Percentiles rank a stretch among this genome's conserved stretches.
phyloP scores from a whole-genome alignment of 768 basidiomycete species.

The Porpolomopsis calyptriformis region DNA sequence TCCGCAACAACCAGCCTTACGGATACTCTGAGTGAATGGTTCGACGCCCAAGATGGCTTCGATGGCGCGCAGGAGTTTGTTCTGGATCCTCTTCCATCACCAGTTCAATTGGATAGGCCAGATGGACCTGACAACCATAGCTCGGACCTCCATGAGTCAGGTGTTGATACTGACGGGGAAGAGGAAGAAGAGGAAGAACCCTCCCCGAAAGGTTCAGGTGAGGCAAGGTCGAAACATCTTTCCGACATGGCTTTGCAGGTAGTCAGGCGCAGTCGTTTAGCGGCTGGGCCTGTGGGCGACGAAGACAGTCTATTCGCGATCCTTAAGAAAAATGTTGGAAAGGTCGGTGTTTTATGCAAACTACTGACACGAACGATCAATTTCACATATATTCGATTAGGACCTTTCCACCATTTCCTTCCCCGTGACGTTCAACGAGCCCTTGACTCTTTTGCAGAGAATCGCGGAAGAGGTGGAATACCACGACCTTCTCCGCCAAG shows the following conservation, averaged over 20 bases:
- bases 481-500: constrained; percentile 54
- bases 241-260: constrained; percentile 19
- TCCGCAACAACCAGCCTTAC: constrained; percentile 40
- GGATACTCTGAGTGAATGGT: constrained; percentile 59
- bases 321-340: constrained; percentile 82
- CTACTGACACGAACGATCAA: constrained; percentile 1
- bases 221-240: constrained; percentile 8
- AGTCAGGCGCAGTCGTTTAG: constrained; percentile 45
- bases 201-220: constrained; percentile 1
- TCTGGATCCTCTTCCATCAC: constrained; percentile 35
- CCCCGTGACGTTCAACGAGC: constrained; percentile 88
- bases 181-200: constrained; percentile 9
- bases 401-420: constrained; percentile 75
- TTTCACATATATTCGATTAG: constrained; percentile 24
- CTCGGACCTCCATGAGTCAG: constrained; percentile 34
- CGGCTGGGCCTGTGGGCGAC: constrained; percentile 51
- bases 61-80: constrained; percentile 66
- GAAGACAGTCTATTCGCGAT: constrained; percentile 78
- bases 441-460: constrained; percentile 71
- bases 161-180: constrained; percentile 43
- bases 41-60: constrained; percentile 53
- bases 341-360: constrained; percentile 33
- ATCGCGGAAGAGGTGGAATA: constrained; percentile 82
- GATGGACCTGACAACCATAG: constrained; percentile 27
- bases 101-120: constrained; percentile 30